phyloP scores from a whole-genome alignment of 2,329 filamentous ascomycete species.

The Verticillium klebahnii region DNA sequence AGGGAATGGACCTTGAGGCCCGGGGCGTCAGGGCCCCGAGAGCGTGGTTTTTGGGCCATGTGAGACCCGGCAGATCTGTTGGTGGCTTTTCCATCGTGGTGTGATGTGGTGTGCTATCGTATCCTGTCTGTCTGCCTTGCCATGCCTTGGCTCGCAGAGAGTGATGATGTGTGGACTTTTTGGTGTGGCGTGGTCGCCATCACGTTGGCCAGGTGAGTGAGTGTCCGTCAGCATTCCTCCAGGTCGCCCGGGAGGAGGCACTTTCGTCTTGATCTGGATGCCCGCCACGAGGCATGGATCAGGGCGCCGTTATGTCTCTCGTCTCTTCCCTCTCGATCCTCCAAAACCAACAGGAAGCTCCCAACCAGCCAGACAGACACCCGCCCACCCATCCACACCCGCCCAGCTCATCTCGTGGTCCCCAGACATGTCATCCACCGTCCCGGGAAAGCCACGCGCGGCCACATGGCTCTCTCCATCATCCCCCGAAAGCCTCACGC shows the following conservation, averaged over 20 bases:
- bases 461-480: not conserved
- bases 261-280: not conserved
- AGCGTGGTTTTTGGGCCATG: not conserved
- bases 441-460: not conserved
- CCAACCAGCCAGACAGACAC: not conserved
- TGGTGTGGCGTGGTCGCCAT: not conserved
- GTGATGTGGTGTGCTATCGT: not conserved
- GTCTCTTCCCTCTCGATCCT: not conserved
- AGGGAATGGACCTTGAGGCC: not conserved
- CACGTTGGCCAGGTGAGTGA: not conserved
- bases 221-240: not conserved
- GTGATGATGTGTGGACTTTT: not conserved
- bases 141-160: not conserved
- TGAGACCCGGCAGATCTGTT: not conserved
- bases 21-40: not conserved
- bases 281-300: not conserved
- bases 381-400: too few relatives aligned
- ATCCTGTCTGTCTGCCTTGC: not conserved
- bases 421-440: not conserved
- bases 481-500: not conserved
- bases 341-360: not conserved
- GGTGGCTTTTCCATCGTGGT: not conserved
- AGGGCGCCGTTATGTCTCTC: not conserved
- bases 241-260: not conserved
- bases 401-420: not conserved